Evolutionary conservation across 1,284 basidiomycete genomes (phyloP), one percentile per base, ranked within the genome.

Genomic region (Tilletia horrida): DNA sequence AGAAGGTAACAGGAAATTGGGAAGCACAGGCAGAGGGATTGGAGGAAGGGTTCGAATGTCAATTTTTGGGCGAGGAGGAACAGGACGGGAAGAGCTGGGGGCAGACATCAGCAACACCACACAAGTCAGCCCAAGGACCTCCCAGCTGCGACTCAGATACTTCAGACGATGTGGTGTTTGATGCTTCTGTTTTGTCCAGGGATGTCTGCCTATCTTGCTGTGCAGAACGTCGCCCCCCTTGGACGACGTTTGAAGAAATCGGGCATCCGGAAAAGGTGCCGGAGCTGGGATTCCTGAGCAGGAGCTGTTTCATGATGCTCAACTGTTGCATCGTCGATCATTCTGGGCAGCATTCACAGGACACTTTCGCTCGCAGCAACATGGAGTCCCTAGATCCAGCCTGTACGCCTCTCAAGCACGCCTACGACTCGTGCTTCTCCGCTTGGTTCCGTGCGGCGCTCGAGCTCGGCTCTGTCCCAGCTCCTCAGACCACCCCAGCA

Each of bases 391-490:
- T 95, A 31, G 87, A 90, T 2, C 84, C 88, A 1, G 86, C 89
- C 83, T 97, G 94, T 83, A 96, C 93, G 2, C 89, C 90, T 0
- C 86, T 93, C 66, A 97, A 97, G 82, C 88, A 89, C 70, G 85
- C 88, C 69, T 97, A 96, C 82, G 93, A 97, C 82, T 84, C 89
- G 0, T 97, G 94, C 85, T 97, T 97, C 85, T 95, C 96, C 80
- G 87, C 89, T 7, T 97, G 93, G 94, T 93, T 97, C 78, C 92
- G 93, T 81, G 91, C 91, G 25, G 97, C 96, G 80, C 87, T 97
- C 42, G 70, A 74, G 25, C 71, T 76, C 44, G 69, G 63, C 11
- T 66, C 44, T 66, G 69, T 48, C 66, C 62, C 52, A 73, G 45
- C 66, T 68, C 13, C 66, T 18, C 69, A 68, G 14, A 44, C 66